Conservation (phyloP, 495 filamentous ascomycete species). For the Tuber microsphaerosporum region DNA sequence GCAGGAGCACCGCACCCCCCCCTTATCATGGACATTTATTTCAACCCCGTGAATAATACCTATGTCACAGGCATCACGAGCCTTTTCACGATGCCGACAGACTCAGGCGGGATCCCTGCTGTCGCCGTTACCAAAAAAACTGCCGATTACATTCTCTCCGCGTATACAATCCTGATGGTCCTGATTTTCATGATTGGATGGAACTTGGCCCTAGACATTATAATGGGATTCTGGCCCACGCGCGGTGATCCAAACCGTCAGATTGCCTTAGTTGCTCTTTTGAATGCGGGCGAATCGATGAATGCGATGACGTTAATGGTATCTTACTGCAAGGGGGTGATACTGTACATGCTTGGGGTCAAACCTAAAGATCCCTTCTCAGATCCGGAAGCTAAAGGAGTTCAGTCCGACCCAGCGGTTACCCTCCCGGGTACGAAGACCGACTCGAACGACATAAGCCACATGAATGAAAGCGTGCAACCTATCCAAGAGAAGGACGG, state of each 20-base stretch:
- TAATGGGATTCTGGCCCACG: not conserved
- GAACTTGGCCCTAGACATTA: not conserved
- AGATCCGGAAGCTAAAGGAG: no score
- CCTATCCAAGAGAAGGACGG: no score
- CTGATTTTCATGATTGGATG: not conserved
- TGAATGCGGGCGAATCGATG: not conserved
- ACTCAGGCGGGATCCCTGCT: not conserved
- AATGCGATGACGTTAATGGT: not conserved
- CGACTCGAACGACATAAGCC: no score
- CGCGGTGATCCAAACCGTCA: not conserved
- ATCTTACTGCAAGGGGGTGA: not conserved
- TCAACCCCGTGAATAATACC: not conserved
- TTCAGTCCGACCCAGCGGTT: no score
- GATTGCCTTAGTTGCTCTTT: not conserved
- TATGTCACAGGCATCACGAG: not conserved
- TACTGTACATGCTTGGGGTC: not conserved
- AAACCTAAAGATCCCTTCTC: no score
- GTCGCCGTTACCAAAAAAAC: not conserved
- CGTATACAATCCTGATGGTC: not conserved
- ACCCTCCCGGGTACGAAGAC: no score
- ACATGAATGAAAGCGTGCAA: no score
- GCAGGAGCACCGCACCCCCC: not conserved
- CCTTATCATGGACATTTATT: not conserved
- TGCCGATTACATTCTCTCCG: not conserved
- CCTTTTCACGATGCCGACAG: not conserved